Evolutionary conservation across 345 rosid species (phyloP), one percentile per base, ranked within the genome.

Genomic region (Bretschneidera sinensis): DNA sequence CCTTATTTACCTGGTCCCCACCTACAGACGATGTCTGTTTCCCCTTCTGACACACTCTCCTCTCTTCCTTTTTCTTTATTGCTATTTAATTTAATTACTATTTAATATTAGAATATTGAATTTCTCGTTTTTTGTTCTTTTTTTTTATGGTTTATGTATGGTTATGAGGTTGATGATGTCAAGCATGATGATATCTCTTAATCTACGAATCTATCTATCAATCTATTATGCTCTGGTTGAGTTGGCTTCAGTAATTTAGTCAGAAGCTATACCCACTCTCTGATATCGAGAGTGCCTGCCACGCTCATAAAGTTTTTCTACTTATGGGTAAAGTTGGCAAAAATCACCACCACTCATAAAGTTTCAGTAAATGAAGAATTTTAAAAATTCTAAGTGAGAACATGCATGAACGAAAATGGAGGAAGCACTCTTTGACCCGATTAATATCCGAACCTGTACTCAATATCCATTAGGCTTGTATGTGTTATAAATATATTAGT

Each of bases 121-220:
- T n/a, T n/a, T n/a, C n/a, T n/a, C n/a, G n/a, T n/a, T 34, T 5
- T 51, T 47, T 20, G 21, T n/a, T 13, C 45, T 5, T 2, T 47
- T n/a, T 55, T 24, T 55, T 5, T 45, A 47, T 3, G 14, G 43
- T 21, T 16, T 17, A n/a, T 21, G 59, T 28, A 45, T 5, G 11
- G 11, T 55, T 19, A 57, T 62, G 49, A 13, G n/a, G 65, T 5
- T 6, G 57, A 28, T 76, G 82, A 83, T 68, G 85, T 76, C 78
- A 66, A 75, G 70, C 53, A 52, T 74, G 85, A 74, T 78, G 76
- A 65, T 64, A 59, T 55, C 35, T 64, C 14, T 51, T 18, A 52
- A 67, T 62, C 71, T 51, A 79, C 81, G 81, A 81, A 83, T 83
- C 81, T 71, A 81, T 75, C 72, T 8, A 60, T 74, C 76, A 59